Evolutionary conservation across 2,329 filamentous ascomycete genomes (phyloP), one percentile per base, ranked within the genome.

Genomic region (Aureobasidium leucospermi): DNA sequence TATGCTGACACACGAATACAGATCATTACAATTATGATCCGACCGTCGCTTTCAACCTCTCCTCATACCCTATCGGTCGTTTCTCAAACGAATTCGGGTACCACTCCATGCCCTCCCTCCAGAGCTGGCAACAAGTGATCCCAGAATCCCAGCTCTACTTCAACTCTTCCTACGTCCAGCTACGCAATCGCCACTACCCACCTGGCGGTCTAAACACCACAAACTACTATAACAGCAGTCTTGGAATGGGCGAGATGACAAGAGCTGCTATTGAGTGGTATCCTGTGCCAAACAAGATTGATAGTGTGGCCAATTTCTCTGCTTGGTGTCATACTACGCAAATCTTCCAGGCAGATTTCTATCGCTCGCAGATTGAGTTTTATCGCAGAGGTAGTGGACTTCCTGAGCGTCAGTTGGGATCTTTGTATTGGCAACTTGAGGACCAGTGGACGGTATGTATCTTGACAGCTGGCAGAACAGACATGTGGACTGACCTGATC

Each of bases 21-120:
- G 81, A 84, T 63, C 76, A 80, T 66, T 86, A 86, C 70, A 79
- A 85, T 63, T 86, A 86, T 65, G 69, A 81, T 61, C 76, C 77
- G 11, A 67, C 65, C 0, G 69, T 76, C 15, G 78, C 82, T 0
- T 85, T 85, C 68, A 76, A 85, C 66, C 72, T 75, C n/a, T 75
- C 73, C 1, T 73, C 70, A 0, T 85, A 85, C 62, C 82, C 83
- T 0, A 71, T 84, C 0, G 82, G 81, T 2, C 76, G 83, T 8
- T 86, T 86, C 64, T 79, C 81, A 2, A 84, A 85, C 63, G 83
- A 86, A 68, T 86, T 86, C 61, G 84, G 84, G 28, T 85, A 79
- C 66, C 82, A 84, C 65, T 81, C 78, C 59, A 84, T 86, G 83
- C 83, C 83, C 0, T 81, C 78, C 55, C 66, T 85, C 0, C 79